These are phyloP conservation scores for Pontederia crassipes DNA, from an alignment of 176 grass and related monocot species.

Conservation along the genomic window DNA sequence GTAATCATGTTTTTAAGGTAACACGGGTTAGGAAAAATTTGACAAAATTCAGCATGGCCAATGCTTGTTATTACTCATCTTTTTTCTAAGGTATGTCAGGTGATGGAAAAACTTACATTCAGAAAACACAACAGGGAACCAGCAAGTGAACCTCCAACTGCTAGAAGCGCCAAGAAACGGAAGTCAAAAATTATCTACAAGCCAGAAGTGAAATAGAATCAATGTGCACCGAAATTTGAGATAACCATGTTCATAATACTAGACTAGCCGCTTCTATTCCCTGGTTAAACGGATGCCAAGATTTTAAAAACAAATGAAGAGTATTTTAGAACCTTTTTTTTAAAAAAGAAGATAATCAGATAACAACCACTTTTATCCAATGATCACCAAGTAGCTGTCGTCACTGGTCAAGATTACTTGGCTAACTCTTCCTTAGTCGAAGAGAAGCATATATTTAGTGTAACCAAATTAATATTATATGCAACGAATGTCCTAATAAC, in stretches of 20 bases:
- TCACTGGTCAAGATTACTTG: no score
- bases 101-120: constrained; percentile 39
- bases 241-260: background rate
- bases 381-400: no score
- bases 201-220: background rate
- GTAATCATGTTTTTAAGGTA: background rate
- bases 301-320: no score
- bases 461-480: no score
- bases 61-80: background rate
- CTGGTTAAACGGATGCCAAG: background rate
- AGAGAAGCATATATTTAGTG: no score
- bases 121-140: constrained; percentile 87
- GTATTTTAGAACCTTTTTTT: no score
- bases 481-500: no score
- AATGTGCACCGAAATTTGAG: background rate
- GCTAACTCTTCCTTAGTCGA: no score
- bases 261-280: background rate
- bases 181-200: constrained; percentile 86
- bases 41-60: background rate
- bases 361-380: no score
- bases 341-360: no score
- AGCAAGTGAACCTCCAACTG: constrained; percentile 66
- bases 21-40: constrained; percentile 5
- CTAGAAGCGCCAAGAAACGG: constrained; percentile 84
- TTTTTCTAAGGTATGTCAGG: background rate